Percentiles rank a stretch among this genome's conserved stretches.
Evolutionary conservation across 2,329 filamentous ascomycete species (phyloP).

Genomic region (Paraconiothyrium sp.): DNA sequence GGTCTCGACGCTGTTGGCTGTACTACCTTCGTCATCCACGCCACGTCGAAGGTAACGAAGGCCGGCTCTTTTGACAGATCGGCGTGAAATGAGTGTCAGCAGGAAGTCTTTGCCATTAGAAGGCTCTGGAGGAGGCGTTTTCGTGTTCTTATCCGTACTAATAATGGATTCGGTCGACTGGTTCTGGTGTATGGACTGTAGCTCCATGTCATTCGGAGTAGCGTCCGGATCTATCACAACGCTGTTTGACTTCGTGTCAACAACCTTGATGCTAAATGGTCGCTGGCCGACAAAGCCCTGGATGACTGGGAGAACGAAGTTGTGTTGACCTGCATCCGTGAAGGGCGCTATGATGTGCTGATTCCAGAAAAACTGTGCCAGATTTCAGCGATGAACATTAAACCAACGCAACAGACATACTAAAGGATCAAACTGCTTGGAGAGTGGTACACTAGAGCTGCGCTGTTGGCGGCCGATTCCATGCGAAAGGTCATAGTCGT

Average conservation of each 20-base stretch:
- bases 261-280: constrained; percentile 74
- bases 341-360: constrained; percentile 77
- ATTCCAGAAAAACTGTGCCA: constrained; percentile 86
- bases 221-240: constrained; percentile 45
- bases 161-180: constrained; percentile 33
- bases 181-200: constrained; percentile 45
- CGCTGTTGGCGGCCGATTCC: constrained; percentile 58
- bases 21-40: constrained; percentile 86
- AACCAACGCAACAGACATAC: constrained; percentile 48
- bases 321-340: constrained; percentile 74
- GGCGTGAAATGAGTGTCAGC: constrained; percentile 90
- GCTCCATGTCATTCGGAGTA: constrained; percentile 46
- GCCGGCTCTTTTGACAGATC: constrained; percentile 86
- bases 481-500: constrained; percentile 90
- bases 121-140: constrained; percentile 42
- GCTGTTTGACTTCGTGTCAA: constrained; percentile 48
- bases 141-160: constrained; percentile 20
- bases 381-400: constrained; percentile 12
- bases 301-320: constrained; percentile 81
- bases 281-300: constrained; percentile 94
- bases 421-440: constrained; percentile 75
- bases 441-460: constrained; percentile 67
- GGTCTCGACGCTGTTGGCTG: constrained; percentile 92
- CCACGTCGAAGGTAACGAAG: constrained; percentile 90
- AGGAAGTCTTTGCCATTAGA: constrained; percentile 66